A percentile compares a stretch with the other conserved stretches of the same genome.
These are phyloP conservation scores for Rhizopogon rudus DNA, from an alignment of 768 basidiomycete species.

Conservation along the genomic window DNA sequence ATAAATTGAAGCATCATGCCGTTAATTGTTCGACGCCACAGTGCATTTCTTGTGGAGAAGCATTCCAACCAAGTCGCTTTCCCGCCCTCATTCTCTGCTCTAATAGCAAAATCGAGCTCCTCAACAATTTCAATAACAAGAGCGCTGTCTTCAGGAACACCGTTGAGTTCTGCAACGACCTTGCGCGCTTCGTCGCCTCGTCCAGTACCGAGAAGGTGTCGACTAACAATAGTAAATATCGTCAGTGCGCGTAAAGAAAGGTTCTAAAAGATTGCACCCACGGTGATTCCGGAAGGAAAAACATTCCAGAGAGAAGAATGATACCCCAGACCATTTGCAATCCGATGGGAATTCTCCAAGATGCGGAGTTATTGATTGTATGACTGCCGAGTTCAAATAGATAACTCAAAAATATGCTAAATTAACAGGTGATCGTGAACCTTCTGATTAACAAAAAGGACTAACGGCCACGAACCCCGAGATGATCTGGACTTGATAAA, in stretches of 20 bases:
- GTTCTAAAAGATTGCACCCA: constrained; percentile 26
- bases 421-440: background rate
- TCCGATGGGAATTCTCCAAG: constrained; percentile 74
- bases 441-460: background rate
- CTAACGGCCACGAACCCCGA: constrained; percentile 41
- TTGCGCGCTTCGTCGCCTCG: constrained; percentile 48
- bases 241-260: background rate
- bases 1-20: constrained; percentile 85
- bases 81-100: constrained; percentile 73
- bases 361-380: constrained; percentile 47
- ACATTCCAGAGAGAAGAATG: constrained; percentile 60
- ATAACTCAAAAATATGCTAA: constrained; percentile 69
- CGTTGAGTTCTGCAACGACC: constrained; percentile 65
- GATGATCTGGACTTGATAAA: constrained; percentile 79
- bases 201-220: constrained; percentile 62
- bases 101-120: constrained; percentile 62
- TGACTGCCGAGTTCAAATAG: constrained; percentile 68
- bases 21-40: constrained; percentile 72
- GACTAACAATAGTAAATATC: constrained; percentile 31
- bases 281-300: constrained; percentile 80
- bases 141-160: constrained; percentile 51
- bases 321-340: constrained; percentile 69
- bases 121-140: constrained; percentile 56
- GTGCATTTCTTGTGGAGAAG: constrained; percentile 60
- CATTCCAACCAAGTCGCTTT: constrained; percentile 78